Conservation (phyloP, 2,329 filamentous ascomycete species). For the Metarhizium album region DNA sequence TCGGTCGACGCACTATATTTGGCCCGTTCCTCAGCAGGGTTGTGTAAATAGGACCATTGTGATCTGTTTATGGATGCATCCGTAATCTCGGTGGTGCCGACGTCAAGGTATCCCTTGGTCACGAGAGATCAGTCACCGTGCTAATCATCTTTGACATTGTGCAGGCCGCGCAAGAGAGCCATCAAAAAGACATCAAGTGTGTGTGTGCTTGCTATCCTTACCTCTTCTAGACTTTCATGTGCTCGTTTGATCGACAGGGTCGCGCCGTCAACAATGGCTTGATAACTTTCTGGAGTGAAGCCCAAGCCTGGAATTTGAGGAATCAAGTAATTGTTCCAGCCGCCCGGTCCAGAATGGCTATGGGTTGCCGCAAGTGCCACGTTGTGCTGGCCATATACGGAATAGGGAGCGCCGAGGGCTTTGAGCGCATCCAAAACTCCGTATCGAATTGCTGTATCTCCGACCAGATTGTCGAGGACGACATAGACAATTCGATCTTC, state of each 20-base stretch:
- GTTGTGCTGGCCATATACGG: constrained; percentile 67
- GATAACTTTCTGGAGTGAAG: constrained; percentile 77
- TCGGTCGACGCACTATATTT: constrained; percentile 48
- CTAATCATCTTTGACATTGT: not conserved
- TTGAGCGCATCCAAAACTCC: constrained; percentile 72
- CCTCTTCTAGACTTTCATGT: constrained; percentile 44
- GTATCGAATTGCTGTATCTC: constrained; percentile 78
- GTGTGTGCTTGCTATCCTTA: constrained; percentile 12
- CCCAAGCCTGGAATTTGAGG: constrained; percentile 84
- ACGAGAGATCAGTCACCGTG: not conserved
- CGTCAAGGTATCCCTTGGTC: constrained; percentile 51
- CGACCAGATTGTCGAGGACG: constrained; percentile 76
- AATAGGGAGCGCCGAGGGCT: constrained; percentile 59
- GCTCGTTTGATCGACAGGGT: constrained; percentile 72
- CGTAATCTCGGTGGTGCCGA: constrained; percentile 57
- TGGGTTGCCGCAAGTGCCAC: constrained; percentile 87
- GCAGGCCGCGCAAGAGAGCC: not conserved
- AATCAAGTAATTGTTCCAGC: constrained; percentile 88
- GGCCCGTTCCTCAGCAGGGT: constrained; percentile 64
- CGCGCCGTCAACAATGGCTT: constrained; percentile 79
- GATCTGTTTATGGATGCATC: constrained; percentile 85
- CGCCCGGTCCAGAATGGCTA: constrained; percentile 82
- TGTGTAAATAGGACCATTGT: constrained; percentile 76
- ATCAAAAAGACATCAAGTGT: not conserved
- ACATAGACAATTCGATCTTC: constrained; percentile 74